Percentiles rank a stretch among this genome's conserved stretches.
phyloP scores from a whole-genome alignment of 2,329 filamentous ascomycete species.

The Penicillium verrucosum region DNA sequence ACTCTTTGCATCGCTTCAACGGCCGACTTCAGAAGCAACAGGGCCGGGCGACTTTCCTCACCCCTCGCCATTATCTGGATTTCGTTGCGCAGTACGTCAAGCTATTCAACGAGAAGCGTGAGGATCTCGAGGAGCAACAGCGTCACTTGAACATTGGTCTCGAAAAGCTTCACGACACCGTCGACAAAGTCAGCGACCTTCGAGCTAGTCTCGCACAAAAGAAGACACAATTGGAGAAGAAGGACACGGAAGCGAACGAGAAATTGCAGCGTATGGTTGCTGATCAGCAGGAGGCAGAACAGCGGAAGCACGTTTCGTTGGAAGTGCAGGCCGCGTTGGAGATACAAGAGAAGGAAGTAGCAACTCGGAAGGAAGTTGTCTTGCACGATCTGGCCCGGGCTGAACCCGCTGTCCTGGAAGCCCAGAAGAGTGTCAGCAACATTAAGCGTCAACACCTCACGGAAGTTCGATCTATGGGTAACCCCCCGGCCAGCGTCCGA shows the following conservation, averaged over 20 bases:
- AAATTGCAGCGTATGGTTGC: constrained; percentile 97
- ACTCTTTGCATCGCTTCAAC: constrained; percentile 90
- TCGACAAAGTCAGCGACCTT: constrained; percentile 93
- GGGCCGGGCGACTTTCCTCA: constrained; percentile 87
- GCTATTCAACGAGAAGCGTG: constrained; percentile 95
- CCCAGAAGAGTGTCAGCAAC: constrained; percentile 93
- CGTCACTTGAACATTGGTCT: constrained; percentile 96
- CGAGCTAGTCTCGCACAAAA: constrained; percentile 89
- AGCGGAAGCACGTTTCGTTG: constrained; percentile 80
- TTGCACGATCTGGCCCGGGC: constrained; percentile 82
- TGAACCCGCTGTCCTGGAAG: constrained; percentile 88
- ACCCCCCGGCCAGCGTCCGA: constrained; percentile 84
- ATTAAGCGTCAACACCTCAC: constrained; percentile 97
- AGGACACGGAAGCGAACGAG: constrained; percentile 93
- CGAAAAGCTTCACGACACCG: constrained; percentile 93
- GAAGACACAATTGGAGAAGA: constrained; percentile 86
- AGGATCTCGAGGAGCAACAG: constrained; percentile 97
- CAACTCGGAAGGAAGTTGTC: constrained; percentile 77
- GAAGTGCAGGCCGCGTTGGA: constrained; percentile 86
- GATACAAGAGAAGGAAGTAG: constrained; percentile 85
- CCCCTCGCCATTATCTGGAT: constrained; percentile 93
- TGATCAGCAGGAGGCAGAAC: constrained; percentile 90
- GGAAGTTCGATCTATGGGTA: constrained; percentile 95
- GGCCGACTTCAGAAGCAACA: constrained; percentile 84
- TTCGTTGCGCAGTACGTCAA: constrained; percentile 98